A percentile compares a stretch with the other conserved stretches of the same genome.
phyloP scores from a whole-genome alignment of 345 rosid genomes.

The Rhizophora mangle region DNA sequence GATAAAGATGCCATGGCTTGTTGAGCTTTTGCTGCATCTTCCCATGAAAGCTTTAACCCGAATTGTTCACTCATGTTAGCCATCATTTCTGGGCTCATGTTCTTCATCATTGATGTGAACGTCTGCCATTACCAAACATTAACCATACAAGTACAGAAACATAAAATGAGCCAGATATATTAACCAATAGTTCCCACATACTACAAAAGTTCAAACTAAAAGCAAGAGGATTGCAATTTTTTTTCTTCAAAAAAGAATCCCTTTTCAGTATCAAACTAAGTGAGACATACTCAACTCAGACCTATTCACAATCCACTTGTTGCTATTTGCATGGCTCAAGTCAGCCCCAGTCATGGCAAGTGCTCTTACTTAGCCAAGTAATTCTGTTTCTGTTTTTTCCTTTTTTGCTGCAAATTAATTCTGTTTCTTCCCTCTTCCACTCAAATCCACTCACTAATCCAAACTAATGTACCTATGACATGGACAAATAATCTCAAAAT shows the following conservation, averaged over 20 bases:
- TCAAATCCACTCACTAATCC: neutral
- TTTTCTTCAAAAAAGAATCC: too few species aligned
- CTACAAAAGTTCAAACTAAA: too few species aligned
- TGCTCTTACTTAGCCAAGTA: neutral
- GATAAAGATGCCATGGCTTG: conserved; percentile 90
- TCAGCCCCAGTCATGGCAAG: too few species aligned
- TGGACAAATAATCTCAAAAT: neutral
- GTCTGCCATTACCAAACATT: conserved; percentile 45
- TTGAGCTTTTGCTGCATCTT: conserved; percentile 86
- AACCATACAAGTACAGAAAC: neutral
- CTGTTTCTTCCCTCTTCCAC: neutral
- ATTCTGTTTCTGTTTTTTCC: neutral
- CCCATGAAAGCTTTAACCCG: conserved; percentile 73
- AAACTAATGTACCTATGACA: neutral
- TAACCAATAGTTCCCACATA: neutral
- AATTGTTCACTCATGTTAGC: conserved; percentile 92
- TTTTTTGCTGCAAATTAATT: neutral
- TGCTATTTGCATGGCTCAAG: too few species aligned
- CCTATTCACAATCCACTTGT: too few species aligned
- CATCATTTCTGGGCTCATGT: conserved; percentile 91
- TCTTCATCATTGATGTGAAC: conserved; percentile 82
- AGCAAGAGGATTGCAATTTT: too few species aligned
- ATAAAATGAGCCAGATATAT: neutral
- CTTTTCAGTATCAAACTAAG: too few species aligned
- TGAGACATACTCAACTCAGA: too few species aligned